Evolutionary conservation across 768 basidiomycete genomes (phyloP), one percentile per base, ranked within the genome.

Genomic region (Hemileccinum impolitum): DNA sequence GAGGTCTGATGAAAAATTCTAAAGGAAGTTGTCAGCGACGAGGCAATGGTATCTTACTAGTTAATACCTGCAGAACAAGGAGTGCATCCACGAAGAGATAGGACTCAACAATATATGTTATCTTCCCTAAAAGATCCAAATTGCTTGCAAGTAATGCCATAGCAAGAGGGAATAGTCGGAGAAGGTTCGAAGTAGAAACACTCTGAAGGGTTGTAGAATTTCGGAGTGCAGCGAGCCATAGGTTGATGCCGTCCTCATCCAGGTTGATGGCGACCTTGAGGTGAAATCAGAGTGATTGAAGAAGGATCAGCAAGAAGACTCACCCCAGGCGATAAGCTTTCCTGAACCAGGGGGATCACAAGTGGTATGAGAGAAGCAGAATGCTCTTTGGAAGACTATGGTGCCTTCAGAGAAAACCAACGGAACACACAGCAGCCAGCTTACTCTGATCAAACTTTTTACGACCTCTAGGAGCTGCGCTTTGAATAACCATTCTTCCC

Each of bases 1-100:
- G 18, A 91, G 59, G 26, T 81, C 75, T n/a, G 66, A 50, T 7
- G 78, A 77, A 58, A 74, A 75, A 12, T 64, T 71, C 88, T 91
- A 50, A 17, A 25, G 30, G 19, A 10, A 51, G 26, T 37, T 6
- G 10, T 57, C 12, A 35, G 45, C 25, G 48, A 45, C 8, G 23
- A 23, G 32, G 47, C 32, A 34, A 42, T 3, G 4, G 9, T 45
- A 3, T 9, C 26, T 32, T 44, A 21, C 21, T n/a, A 25, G 12
- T 18, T 28, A 60, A 48, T 53, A 89, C 91, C 72, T 84, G 78
- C 40, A 92, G 64, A 50, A 94, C 73, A 10, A 69, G 59, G 15
- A 67, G 51, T 0, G 80, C 80, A 65, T 90, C 86, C 15, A 90
- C 72, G n/a, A 95, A 64, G 50, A 90, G 70, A 62, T 93, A 94